These are phyloP conservation scores for Colletotrichum aenigma DNA, from an alignment of 2,329 filamentous ascomycete species.

Conservation along the genomic window DNA sequence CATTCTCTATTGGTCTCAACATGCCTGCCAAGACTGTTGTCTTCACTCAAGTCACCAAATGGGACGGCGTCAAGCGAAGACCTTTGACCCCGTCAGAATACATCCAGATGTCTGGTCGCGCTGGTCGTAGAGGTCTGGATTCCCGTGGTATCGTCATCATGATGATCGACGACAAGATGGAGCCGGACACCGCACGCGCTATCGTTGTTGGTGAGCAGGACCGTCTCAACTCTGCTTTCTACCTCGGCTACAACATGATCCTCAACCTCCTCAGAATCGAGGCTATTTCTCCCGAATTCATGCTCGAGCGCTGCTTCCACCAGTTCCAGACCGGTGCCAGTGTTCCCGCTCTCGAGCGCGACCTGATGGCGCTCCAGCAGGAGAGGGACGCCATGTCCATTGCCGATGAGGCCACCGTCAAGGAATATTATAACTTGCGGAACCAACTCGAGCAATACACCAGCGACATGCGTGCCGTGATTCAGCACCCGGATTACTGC, in stretches of 20 bases:
- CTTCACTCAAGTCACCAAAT: constrained; percentile 97
- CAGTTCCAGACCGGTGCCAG: constrained; percentile 97
- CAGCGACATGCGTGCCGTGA: constrained; percentile 88
- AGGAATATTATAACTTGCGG: constrained; percentile 91
- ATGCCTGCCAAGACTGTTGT: constrained; percentile 99
- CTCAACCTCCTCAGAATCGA: constrained; percentile 96
- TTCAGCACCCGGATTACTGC: constrained; percentile 89
- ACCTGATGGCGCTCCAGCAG: constrained; percentile 78
- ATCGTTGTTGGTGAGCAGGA: constrained; percentile 98
- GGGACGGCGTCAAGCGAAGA: constrained; percentile 79
- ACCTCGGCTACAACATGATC: constrained; percentile 99
- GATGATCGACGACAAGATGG: constrained; percentile 98
- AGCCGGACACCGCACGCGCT: constrained; percentile 89
- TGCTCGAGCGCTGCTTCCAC: constrained; percentile 98
- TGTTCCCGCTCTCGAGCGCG: constrained; percentile 82
- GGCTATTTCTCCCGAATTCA: constrained; percentile 97
- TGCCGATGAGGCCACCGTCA: constrained; percentile 84
- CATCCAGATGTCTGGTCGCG: constrained; percentile 98
- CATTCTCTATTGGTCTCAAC: constrained; percentile 97
- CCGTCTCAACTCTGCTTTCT: constrained; percentile 95
- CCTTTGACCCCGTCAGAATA: constrained; percentile 96
- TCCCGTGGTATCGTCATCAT: constrained; percentile 99
- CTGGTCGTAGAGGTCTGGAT: constrained; percentile 94
- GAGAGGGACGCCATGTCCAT: constrained; percentile 77
- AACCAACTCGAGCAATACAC: constrained; percentile 84